phyloP scores from a whole-genome alignment of 192 early-diverging fungal species.

The Backusella parvicylindrica region DNA sequence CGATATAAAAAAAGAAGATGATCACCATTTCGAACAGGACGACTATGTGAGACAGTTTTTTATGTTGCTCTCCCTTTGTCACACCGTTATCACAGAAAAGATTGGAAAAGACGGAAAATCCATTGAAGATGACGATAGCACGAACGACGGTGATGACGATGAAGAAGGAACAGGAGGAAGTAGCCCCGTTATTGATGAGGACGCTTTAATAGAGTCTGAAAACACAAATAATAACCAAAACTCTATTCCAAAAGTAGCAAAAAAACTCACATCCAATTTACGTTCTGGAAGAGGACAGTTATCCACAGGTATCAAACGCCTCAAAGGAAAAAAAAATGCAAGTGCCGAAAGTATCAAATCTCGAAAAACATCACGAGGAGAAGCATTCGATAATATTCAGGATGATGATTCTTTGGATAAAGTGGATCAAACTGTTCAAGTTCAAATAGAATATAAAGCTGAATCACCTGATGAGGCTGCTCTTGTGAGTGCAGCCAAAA shows the following conservation, averaged over 20 bases:
- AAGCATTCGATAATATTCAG: background rate
- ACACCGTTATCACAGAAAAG: constrained; percentile 88
- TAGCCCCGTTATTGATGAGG: background rate
- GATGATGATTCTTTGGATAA: constrained; percentile 9
- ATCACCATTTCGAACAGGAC: constrained; percentile 5
- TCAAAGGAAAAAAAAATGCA: background rate
- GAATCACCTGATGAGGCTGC: constrained; percentile 86
- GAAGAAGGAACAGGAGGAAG: background rate
- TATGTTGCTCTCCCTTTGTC: constrained; percentile 85
- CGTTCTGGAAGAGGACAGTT: no score
- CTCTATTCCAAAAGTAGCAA: background rate
- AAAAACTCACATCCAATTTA: background rate
- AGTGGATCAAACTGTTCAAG: constrained; percentile 33
- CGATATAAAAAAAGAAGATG: background rate
- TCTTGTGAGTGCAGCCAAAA: constrained; percentile 73
- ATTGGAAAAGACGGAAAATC: constrained; percentile 47
- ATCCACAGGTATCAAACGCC: background rate
- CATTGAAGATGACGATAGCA: constrained; percentile 27
- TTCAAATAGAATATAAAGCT: constrained; percentile 55
- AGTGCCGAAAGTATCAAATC: background rate
- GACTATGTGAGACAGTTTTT: constrained; percentile 74
- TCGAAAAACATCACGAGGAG: constrained; percentile 7
- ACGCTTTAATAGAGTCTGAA: background rate
- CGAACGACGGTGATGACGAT: constrained; percentile 22
- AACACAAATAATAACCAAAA: background rate